A percentile compares a stretch with the other conserved stretches of the same genome.
Conservation (phyloP, 148 eudicot species). For the Suaeda aralocaspica region DNA sequence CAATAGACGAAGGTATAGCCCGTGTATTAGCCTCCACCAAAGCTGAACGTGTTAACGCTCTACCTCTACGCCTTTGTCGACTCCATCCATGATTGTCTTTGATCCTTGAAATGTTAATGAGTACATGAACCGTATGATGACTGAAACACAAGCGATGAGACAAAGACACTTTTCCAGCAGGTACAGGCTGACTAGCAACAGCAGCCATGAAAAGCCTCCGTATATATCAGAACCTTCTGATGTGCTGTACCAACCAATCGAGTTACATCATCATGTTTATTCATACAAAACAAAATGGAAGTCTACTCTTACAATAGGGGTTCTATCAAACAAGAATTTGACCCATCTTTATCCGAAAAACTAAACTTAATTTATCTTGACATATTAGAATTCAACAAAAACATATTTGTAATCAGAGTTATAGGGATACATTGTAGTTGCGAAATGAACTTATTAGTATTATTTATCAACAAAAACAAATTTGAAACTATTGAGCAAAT, state of each 20-base stretch:
- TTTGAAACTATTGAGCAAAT: no score
- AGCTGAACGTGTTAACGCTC: conserved; percentile 28
- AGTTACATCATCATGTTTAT: no score
- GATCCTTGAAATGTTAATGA: conserved; percentile 7
- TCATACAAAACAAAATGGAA: no score
- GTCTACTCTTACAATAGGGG: no score
- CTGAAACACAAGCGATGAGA: conserved; percentile 19
- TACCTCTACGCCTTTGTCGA: conserved; percentile 25
- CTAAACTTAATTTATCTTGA: no score
- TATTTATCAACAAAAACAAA: no score
- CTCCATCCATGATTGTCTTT: conserved; percentile 17
- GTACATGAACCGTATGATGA: conserved; percentile 4
- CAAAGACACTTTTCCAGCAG: conserved; percentile 9
- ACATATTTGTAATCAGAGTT: no score
- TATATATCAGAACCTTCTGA: not conserved
- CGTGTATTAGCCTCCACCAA: conserved; percentile 30
- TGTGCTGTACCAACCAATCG: not conserved
- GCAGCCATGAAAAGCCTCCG: conserved; percentile 17
- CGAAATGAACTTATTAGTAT: no score
- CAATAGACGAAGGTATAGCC: conserved; percentile 7
- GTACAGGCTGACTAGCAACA: conserved; percentile 13
- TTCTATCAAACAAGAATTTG: no score
- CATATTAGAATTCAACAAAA: no score
- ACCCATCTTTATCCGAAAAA: no score
- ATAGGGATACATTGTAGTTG: no score